Percentiles rank a stretch among this genome's conserved stretches.
Evolutionary conservation across 1,139 yeast genomes (phyloP).

Genomic region (Zhuliangozyma blackwelliae): DNA sequence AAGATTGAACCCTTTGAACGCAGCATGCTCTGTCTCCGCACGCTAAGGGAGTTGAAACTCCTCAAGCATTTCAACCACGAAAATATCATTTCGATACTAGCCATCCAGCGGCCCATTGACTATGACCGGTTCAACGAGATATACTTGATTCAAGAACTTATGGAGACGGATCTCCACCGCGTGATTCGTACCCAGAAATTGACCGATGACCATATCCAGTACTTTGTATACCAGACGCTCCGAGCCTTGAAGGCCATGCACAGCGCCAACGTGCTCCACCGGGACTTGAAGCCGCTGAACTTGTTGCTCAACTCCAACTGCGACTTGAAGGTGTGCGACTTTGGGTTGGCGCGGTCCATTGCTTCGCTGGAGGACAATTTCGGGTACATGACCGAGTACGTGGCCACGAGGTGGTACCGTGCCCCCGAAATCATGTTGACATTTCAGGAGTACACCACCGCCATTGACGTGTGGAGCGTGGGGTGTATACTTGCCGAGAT

Average conservation of each 20-base stretch:
- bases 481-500: slow-evolving; percentile 74
- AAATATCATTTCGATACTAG: slow-evolving; percentile 36
- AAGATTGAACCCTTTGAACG: slow-evolving; percentile 39
- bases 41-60: slow-evolving; percentile 39
- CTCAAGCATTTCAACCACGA: slow-evolving; percentile 35
- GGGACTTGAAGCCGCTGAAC: slow-evolving; percentile 40
- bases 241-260: slow-evolving; percentile 63
- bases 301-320: slow-evolving; percentile 31
- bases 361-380: slow-evolving; percentile 32
- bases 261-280: slow-evolving; percentile 46
- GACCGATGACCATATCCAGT: slow-evolving; percentile 64
- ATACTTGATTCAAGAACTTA: slow-evolving; percentile 64
- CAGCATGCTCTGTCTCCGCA: slow-evolving; percentile 34
- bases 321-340: slow-evolving; percentile 49
- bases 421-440: slow-evolving; percentile 78
- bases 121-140: slow-evolving; percentile 54
- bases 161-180: slow-evolving; percentile 65
- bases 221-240: slow-evolving; percentile 60
- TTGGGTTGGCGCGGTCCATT: slow-evolving; percentile 47
- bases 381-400: slow-evolving; percentile 61
- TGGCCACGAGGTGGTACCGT: slow-evolving; percentile 77
- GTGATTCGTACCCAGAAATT: slow-evolving; percentile 51
- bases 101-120: slow-evolving; percentile 34
- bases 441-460: slow-evolving; percentile 63
- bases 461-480: slow-evolving; percentile 76